Evolutionary conservation across 345 rosid species (phyloP).

Genomic region (Salix viminalis): DNA sequence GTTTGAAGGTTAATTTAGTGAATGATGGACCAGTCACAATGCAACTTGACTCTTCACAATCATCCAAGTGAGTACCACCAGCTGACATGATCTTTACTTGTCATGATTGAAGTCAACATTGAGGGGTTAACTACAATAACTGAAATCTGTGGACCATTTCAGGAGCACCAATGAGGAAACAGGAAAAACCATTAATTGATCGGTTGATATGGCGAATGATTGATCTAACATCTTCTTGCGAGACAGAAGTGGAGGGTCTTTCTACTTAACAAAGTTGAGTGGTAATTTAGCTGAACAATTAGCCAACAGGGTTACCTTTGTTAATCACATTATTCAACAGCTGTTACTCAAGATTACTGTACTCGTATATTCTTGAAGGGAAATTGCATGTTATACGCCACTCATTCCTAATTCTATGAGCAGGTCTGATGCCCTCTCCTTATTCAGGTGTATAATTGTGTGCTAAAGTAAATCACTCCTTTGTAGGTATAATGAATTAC

Average conservation of each 20-base stretch:
- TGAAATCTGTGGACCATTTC: not conserved
- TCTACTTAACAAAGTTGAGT: not conserved
- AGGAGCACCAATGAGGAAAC: conserved; percentile 24
- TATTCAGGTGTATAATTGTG: not conserved
- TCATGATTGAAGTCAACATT: not conserved
- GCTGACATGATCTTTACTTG: not conserved
- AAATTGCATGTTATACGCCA: no score
- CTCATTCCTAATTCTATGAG: no score
- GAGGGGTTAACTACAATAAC: not conserved
- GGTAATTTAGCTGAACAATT: not conserved
- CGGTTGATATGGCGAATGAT: not conserved
- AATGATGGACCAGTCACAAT: conserved; percentile 93
- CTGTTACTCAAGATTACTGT: not conserved
- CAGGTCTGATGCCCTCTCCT: not conserved
- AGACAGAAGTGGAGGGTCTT: not conserved
- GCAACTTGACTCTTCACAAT: conserved; percentile 70
- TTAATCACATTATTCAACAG: not conserved
- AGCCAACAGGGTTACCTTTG: not conserved
- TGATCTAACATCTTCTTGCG: not conserved
- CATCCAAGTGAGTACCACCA: conserved; percentile 51
- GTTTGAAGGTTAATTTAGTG: conserved; percentile 60
- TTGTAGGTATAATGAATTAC: not conserved
- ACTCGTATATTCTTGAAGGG: no score
- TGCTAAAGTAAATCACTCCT: not conserved
- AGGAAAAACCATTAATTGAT: conserved; percentile 27